Evolutionary conservation across 2,329 filamentous ascomycete species (phyloP), one percentile per base, ranked within the genome.

Genomic region (Mycogone perniciosa): DNA sequence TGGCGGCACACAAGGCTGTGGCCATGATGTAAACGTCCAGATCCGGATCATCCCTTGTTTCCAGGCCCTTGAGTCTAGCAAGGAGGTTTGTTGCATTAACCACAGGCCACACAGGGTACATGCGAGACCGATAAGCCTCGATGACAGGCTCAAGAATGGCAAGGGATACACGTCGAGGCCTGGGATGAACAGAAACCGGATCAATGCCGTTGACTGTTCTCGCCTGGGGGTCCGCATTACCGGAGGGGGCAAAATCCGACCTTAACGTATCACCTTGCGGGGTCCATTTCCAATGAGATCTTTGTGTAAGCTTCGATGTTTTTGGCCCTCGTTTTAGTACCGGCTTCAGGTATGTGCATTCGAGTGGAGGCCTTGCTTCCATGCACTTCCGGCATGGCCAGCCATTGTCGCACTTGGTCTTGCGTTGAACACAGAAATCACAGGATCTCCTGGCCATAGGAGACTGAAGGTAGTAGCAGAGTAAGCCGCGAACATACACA

Each of bases 261-360:
- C 20, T 40, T 10, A 35, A 38, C 9, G 13, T 10, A 3, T 52
- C 50, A 7, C 7, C 26, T 31, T 29, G 39, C 20, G 13, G 13
- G 6, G 27, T 47, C 50, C 45, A 48, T 52, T 44, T 48, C 50
- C 50, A 48, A 31, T 44, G 42, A 33, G 37, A 46, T 30, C 43
- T 37, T 37, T 51, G 47, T 3, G 43, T 50, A 13, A 53, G 51
- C 11, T 53, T 50, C 6, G 48, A 46, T 7, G 47, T 53, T 37
- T 55, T 55, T 35, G 54, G 54, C 8, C 54, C 54, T n/a, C 54
- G 54, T 37, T 55, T 55, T 20, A 54, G 26, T 26, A 55, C 42
- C 10, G 54, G 54, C 27, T 53, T 54, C 34, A 46, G 34, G 33
- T 55, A 55, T 26, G 53, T 55, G 40, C 51, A 55, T 9, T 53